phyloP scores from a whole-genome alignment of 495 filamentous ascomycete genomes.

The Talaromyces nanjingensis region DNA sequence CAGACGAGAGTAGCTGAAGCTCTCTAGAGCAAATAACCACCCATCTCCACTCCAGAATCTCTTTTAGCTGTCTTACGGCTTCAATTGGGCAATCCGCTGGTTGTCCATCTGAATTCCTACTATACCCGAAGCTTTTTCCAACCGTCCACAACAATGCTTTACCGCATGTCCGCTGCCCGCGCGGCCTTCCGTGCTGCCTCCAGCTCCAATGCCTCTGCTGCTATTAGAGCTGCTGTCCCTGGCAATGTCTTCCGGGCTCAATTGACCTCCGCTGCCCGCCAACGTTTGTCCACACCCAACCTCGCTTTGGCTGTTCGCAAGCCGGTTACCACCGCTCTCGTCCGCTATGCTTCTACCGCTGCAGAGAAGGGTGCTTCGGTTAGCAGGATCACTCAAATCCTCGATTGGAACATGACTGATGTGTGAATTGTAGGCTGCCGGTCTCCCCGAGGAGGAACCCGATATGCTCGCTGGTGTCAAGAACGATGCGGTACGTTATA shows the following conservation, averaged over 20 bases:
- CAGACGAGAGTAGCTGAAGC: slow-evolving; percentile 4
- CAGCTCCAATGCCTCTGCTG: slow-evolving; percentile 42
- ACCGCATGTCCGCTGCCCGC: slow-evolving; percentile 40
- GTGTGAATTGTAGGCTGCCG: slow-evolving; percentile 15
- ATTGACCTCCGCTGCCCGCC: slow-evolving; percentile 37
- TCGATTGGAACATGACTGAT: slow-evolving; percentile 2
- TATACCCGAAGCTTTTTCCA: slow-evolving; percentile 8
- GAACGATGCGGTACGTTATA: slow-evolving; percentile 61
- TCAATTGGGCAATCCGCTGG: slow-evolving; percentile 30
- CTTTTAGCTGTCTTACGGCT: slow-evolving; percentile 15
- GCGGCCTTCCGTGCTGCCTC: slow-evolving; percentile 39
- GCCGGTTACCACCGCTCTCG: slow-evolving; percentile 46
- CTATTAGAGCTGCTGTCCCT: slow-evolving; percentile 26
- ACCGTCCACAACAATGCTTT: slow-evolving; percentile 36
- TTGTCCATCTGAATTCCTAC: slow-evolving; percentile 6
- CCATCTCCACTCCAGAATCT: slow-evolving; percentile 27
- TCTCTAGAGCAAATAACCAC: slow-evolving; percentile 15
- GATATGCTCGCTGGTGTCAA: slow-evolving; percentile 66
- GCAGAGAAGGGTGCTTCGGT: slow-evolving; percentile 4
- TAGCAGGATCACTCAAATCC: neutral
- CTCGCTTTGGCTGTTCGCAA: slow-evolving; percentile 41
- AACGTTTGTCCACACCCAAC: slow-evolving; percentile 27
- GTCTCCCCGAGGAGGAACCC: slow-evolving; percentile 33
- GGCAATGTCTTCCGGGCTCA: slow-evolving; percentile 40
- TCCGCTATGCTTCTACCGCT: slow-evolving; percentile 36